phyloP scores from a whole-genome alignment of 2,329 filamentous ascomycete genomes.

The Fusarium sp. region DNA sequence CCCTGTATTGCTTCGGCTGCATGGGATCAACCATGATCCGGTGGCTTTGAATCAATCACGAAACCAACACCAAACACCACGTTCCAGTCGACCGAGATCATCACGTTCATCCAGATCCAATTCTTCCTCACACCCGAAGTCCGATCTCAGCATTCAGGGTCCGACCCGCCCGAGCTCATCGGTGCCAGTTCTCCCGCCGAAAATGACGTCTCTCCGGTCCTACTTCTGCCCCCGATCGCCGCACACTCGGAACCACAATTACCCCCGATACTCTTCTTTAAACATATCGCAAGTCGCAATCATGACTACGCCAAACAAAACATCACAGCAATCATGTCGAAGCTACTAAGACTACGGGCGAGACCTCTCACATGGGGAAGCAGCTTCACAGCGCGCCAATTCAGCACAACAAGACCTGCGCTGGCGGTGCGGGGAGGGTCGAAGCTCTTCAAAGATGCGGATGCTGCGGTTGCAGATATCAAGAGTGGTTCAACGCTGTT shows the following conservation, averaged over 20 bases:
- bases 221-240: conserved; percentile 20
- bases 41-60: background rate
- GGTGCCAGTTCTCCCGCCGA: conserved; percentile 32
- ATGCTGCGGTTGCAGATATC: conserved; percentile 76
- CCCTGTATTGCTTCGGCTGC: background rate
- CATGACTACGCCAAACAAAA: background rate
- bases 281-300: conserved; percentile 30
- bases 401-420: conserved; percentile 30
- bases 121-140: background rate
- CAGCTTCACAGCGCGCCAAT: conserved; percentile 34
- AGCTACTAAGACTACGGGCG: conserved; percentile 11
- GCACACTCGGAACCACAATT: conserved; percentile 22
- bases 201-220: conserved; percentile 29
- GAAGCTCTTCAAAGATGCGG: conserved; percentile 65
- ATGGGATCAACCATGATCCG: background rate
- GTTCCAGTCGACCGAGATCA: background rate
- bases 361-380: conserved; percentile 35
- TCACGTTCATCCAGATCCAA: background rate
- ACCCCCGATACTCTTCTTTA: conserved; percentile 25
- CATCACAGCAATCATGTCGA: conserved; percentile 22
- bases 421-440: conserved; percentile 43
- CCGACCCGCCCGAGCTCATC: conserved; percentile 11
- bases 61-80: background rate
- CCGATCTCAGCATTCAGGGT: background rate
- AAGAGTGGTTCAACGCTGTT: conserved; percentile 76